phyloP scores from a whole-genome alignment of 2,329 filamentous ascomycete species.

The Hypoxylon sp. region DNA sequence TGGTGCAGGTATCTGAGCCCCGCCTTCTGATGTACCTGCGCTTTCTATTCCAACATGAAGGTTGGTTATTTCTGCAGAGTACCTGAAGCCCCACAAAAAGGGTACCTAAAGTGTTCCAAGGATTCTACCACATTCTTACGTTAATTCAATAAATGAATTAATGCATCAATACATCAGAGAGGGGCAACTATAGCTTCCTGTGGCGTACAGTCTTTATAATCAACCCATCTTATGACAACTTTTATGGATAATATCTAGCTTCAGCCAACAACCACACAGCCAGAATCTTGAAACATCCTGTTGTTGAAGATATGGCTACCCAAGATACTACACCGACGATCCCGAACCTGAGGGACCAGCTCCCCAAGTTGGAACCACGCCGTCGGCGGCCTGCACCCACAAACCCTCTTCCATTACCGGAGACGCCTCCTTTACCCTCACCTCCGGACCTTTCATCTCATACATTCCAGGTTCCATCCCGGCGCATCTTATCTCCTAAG shows the following conservation, averaged over 20 bases:
- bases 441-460: constrained; percentile 74
- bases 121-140: not conserved
- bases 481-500: constrained; percentile 83
- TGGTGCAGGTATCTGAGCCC: constrained; percentile 23
- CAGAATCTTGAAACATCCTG: not conserved
- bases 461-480: constrained; percentile 75
- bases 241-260: constrained; percentile 7
- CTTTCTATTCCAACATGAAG: too few relatives aligned
- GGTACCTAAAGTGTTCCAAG: constrained; percentile 4
- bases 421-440: constrained; percentile 80
- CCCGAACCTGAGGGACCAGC: constrained; percentile 68
- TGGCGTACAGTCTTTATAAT: constrained; percentile 32
- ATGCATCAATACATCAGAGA: constrained; percentile 30
- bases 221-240: constrained; percentile 20
- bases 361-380: constrained; percentile 78
- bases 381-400: constrained; percentile 66
- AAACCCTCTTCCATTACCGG: constrained; percentile 76
- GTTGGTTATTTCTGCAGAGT: not conserved
- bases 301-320: constrained; percentile 43
- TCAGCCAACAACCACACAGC: constrained; percentile 1
- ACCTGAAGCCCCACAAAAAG: not conserved
- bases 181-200: constrained; percentile 13
- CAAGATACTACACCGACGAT: constrained; percentile 52
- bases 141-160: constrained; percentile 28
- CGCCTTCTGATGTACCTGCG: constrained; percentile 18